phyloP scores from a whole-genome alignment of 2,329 filamentous ascomycete species.

The Talaromyces sp. region DNA sequence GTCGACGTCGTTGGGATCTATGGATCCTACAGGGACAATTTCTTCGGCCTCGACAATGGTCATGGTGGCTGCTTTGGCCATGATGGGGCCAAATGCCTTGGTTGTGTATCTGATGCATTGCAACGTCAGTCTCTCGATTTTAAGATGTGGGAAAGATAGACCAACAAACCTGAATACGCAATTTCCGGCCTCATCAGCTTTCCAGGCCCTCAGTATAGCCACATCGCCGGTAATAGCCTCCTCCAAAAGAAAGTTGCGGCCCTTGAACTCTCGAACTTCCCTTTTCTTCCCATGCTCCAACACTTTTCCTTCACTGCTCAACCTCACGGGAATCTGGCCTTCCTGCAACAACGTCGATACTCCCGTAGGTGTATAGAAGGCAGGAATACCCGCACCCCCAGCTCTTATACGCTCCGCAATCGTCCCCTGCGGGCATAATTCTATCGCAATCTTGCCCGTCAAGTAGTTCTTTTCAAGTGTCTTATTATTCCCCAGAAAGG shows the following conservation, averaged over 20 bases:
- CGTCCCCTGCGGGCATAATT: constrained; percentile 87
- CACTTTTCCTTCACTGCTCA: constrained; percentile 69
- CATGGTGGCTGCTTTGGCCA: constrained; percentile 81
- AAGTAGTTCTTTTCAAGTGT: constrained; percentile 87
- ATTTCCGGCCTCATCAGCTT: constrained; percentile 87
- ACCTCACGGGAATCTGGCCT: constrained; percentile 74
- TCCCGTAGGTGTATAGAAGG: constrained; percentile 87
- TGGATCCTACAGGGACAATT: constrained; percentile 84
- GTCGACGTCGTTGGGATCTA: constrained; percentile 76
- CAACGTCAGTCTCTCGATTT: not conserved
- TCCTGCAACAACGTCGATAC: constrained; percentile 60
- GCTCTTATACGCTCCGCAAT: constrained; percentile 85
- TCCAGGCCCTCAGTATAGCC: constrained; percentile 88
- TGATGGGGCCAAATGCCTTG: constrained; percentile 67
- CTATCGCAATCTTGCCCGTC: constrained; percentile 78
- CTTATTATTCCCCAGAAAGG: constrained; percentile 93
- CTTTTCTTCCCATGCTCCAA: constrained; percentile 55
- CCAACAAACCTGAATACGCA: constrained; percentile 71
- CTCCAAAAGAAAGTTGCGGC: constrained; percentile 85
- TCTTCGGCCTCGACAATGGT: constrained; percentile 91
- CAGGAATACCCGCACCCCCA: constrained; percentile 85
- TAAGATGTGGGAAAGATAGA: too few species aligned
- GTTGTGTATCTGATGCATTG: constrained; percentile 54
- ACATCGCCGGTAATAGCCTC: constrained; percentile 85
- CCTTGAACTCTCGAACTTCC: constrained; percentile 86